These are phyloP conservation scores for Fusarium veterinarium DNA, from an alignment of 2,329 filamentous ascomycete species.

Conservation along the genomic window DNA sequence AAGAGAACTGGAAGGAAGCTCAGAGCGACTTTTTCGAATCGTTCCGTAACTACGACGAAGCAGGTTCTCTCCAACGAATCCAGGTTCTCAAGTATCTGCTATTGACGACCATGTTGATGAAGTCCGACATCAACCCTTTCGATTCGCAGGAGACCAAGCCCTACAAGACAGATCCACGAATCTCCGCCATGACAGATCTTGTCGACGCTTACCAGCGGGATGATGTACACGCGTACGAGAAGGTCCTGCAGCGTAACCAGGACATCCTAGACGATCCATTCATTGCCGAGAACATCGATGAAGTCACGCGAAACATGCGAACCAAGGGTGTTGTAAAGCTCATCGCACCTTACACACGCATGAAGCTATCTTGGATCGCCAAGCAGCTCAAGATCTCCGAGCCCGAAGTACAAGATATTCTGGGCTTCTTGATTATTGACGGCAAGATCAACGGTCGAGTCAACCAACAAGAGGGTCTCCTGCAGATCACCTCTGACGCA, in stretches of 20 bases:
- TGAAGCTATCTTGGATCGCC: constrained; percentile 89
- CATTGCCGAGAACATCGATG: constrained; percentile 98
- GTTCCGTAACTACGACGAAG: constrained; percentile 98
- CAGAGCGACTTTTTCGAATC: constrained; percentile 99
- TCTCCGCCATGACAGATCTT: constrained; percentile 95
- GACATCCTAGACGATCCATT: constrained; percentile 93
- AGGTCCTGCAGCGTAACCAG: constrained; percentile 85
- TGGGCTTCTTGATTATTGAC: constrained; percentile 94
- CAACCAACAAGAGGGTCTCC: constrained; percentile 85
- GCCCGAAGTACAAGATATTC: constrained; percentile 90
- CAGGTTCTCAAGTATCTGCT: constrained; percentile 98
- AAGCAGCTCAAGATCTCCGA: constrained; percentile 87
- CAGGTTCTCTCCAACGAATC: constrained; percentile 93
- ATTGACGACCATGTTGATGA: constrained; percentile 97
- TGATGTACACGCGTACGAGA: constrained; percentile 92
- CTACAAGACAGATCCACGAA: constrained; percentile 94
- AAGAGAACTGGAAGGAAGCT: constrained; percentile 98
- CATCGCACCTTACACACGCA: constrained; percentile 93
- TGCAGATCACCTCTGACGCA: constrained; percentile 80
- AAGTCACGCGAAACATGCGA: constrained; percentile 97
- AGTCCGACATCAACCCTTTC: constrained; percentile 98
- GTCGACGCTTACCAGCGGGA: constrained; percentile 97
- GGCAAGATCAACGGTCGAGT: constrained; percentile 88
- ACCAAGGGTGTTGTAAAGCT: constrained; percentile 95
- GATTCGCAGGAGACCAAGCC: constrained; percentile 99